These are phyloP conservation scores for Pseudoscleropodium purum DNA, from an alignment of 225 moss, liverwort and hornwort genomes.

Conservation along the genomic window DNA sequence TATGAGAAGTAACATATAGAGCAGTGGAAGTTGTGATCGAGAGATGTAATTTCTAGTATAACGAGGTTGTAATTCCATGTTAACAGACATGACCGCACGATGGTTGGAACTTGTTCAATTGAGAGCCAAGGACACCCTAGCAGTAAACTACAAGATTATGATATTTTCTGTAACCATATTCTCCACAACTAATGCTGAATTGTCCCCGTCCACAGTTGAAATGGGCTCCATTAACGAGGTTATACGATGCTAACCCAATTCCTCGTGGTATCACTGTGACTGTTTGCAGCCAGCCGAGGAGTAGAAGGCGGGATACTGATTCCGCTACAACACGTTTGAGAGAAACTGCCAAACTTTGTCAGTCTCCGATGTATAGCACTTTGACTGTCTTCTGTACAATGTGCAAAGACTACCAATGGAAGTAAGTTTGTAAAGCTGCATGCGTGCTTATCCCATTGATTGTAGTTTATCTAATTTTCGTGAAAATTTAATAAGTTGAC, in stretches of 20 bases:
- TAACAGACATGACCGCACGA: not conserved
- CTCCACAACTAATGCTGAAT: not conserved
- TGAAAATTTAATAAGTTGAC: not conserved
- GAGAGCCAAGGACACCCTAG: not conserved
- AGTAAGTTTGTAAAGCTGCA: not conserved
- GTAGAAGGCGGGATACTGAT: not conserved
- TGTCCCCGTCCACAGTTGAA: not conserved
- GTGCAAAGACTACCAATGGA: not conserved
- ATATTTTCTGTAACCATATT: not conserved
- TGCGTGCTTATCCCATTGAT: not conserved
- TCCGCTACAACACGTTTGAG: not conserved
- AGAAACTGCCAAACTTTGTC: not conserved
- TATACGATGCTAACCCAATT: not conserved
- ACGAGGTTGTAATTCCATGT: not conserved
- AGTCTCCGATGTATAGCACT: not conserved
- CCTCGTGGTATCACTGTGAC: not conserved
- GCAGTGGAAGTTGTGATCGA: not conserved
- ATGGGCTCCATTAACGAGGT: not conserved
- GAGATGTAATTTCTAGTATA: not conserved
- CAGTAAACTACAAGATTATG: not conserved
- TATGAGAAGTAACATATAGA: not conserved
- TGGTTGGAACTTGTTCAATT: not conserved
- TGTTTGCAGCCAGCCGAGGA: constrained; percentile 2
- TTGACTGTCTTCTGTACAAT: not conserved
- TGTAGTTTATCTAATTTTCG: not conserved